phyloP scores from a whole-genome alignment of 2,329 filamentous ascomycete species.

The Aspergillus ruber region DNA sequence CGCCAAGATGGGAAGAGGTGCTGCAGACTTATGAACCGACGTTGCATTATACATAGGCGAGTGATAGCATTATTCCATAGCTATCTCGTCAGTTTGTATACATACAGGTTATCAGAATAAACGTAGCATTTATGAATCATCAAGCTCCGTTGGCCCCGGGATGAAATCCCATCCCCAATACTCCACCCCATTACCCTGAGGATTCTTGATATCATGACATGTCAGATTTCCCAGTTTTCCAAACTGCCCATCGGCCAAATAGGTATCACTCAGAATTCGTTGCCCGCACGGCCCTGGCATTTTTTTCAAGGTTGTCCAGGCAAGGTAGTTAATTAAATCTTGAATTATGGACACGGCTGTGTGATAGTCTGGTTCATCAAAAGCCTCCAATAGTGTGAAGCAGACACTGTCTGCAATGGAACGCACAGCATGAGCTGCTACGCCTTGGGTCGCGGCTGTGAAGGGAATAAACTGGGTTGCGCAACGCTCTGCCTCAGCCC shows the following conservation, averaged over 20 bases:
- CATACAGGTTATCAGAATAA: background rate
- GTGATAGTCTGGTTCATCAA: conserved; percentile 13
- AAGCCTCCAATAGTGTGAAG: conserved; percentile 21
- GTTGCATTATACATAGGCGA: conserved; percentile 1
- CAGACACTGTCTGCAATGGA: conserved; percentile 27
- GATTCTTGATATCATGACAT: conserved; percentile 31
- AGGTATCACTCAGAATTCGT: conserved; percentile 56
- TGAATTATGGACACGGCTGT: conserved; percentile 27
- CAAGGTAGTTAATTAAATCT: conserved; percentile 45
- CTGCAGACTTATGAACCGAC: background rate
- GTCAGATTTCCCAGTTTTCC: conserved; percentile 49
- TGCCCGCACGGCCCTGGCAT: conserved; percentile 46
- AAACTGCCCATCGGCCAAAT: conserved; percentile 56
- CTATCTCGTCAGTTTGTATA: background rate
- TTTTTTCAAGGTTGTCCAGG: conserved; percentile 58
- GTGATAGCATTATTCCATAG: background rate
- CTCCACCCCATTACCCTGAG: conserved; percentile 14
- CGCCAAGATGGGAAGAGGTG: background rate
- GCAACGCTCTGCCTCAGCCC: conserved; percentile 28
- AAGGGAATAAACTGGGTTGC: conserved; percentile 28
- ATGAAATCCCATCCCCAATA: conserved; percentile 22
- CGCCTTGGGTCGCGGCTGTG: conserved; percentile 2
- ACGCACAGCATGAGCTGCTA: conserved; percentile 24
- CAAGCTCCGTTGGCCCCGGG: background rate
- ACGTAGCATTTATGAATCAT: background rate